phyloP scores from a whole-genome alignment of 768 basidiomycete genomes.

The Leccinum fibrillosum region DNA sequence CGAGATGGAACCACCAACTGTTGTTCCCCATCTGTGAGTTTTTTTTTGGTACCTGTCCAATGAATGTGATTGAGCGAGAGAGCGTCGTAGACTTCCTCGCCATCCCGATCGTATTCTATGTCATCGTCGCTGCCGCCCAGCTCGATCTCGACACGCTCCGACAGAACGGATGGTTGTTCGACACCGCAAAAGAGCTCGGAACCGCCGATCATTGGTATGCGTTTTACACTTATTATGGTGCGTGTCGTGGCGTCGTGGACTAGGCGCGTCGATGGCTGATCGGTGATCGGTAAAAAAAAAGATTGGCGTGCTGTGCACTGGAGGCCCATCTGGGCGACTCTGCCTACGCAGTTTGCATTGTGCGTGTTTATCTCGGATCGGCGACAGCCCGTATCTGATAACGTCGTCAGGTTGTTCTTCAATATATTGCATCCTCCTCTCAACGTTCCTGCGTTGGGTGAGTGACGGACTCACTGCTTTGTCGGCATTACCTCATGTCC shows the following conservation, averaged over 20 bases:
- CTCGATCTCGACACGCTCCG: conserved; percentile 62
- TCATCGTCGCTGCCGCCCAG: conserved; percentile 62
- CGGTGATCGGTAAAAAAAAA: not conserved
- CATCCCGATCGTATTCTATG: conserved; percentile 83
- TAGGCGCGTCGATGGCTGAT: not conserved
- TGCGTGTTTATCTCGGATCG: conserved; percentile 35
- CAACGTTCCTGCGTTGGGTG: conserved; percentile 87
- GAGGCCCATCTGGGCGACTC: conserved; percentile 68
- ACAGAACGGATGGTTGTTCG: conserved; percentile 80
- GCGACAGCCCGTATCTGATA: conserved; percentile 22
- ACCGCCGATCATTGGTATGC: conserved; percentile 64
- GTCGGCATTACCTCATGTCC: not conserved
- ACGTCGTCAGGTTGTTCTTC: conserved; percentile 62
- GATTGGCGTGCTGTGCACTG: conserved; percentile 62
- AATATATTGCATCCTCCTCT: conserved; percentile 82
- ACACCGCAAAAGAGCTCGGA: conserved; percentile 39
- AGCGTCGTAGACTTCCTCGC: conserved; percentile 60
- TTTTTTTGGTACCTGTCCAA: not conserved
- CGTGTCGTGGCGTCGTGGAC: conserved; percentile 9
- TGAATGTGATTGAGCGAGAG: not conserved
- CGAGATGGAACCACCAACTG: conserved; percentile 79
- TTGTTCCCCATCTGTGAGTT: conserved; percentile 84
- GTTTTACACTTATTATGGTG: conserved; percentile 81
- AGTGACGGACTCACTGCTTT: conserved; percentile 13
- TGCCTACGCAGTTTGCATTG: conserved; percentile 95